Evolutionary conservation across 768 basidiomycete species (phyloP).

Genomic region (Suillus tomentosus): DNA sequence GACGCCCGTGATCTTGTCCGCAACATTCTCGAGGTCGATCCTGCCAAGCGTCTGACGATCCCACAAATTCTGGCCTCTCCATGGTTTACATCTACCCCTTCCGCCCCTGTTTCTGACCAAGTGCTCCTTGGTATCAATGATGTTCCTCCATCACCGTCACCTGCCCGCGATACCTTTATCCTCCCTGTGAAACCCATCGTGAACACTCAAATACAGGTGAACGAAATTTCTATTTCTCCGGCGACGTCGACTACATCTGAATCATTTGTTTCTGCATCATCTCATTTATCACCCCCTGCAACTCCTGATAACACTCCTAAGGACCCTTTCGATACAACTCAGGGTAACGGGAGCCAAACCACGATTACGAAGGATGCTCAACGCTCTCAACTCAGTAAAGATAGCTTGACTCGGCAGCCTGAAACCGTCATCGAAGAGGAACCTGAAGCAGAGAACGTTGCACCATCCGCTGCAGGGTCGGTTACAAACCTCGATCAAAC

Average conservation of each 20-base stretch:
- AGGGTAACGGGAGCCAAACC: slow-evolving; percentile 52
- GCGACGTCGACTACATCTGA: slow-evolving; percentile 42
- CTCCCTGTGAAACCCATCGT: slow-evolving; percentile 25
- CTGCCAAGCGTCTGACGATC: slow-evolving; percentile 73
- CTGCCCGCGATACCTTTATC: slow-evolving; percentile 32
- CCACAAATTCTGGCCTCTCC: slow-evolving; percentile 82
- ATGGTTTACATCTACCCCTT: slow-evolving; percentile 67
- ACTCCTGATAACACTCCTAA: slow-evolving; percentile 52
- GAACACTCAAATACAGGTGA: slow-evolving; percentile 18
- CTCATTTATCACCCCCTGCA: slow-evolving; percentile 54
- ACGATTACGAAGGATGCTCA: slow-evolving; percentile 53
- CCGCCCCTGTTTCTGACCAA: slow-evolving; percentile 10
- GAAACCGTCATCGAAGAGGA: slow-evolving; percentile 60
- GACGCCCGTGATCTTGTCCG: slow-evolving; percentile 86
- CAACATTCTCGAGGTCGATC: slow-evolving; percentile 76
- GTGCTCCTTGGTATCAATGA: slow-evolving; percentile 21
- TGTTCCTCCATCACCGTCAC: slow-evolving; percentile 34
- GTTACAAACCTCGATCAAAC: slow-evolving; percentile 20
- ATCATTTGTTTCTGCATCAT: slow-evolving; percentile 53
- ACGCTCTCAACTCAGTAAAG: slow-evolving; percentile 33
- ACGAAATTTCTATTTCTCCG: slow-evolving; percentile 46
- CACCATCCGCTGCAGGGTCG: slow-evolving; percentile 27
- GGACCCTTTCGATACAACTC: slow-evolving; percentile 45
- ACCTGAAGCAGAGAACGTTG: slow-evolving; percentile 13
- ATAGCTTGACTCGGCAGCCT: slow-evolving; percentile 41